phyloP scores from a whole-genome alignment of 139 green algal genomes.

The Micractinium conductrix region DNA sequence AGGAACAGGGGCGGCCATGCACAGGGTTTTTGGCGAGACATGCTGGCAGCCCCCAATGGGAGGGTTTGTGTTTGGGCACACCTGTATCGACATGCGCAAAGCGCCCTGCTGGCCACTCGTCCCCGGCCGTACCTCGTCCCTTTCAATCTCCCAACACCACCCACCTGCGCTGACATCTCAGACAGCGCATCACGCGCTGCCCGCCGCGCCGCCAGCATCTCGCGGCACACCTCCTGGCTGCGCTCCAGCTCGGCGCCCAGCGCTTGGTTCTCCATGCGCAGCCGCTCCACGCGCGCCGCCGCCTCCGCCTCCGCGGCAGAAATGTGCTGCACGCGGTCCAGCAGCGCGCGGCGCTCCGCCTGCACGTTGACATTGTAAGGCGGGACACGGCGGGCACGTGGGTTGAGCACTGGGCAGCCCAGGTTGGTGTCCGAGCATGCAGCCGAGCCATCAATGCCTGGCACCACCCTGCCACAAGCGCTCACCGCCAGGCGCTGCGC shows the following conservation, averaged over 20 bases:
- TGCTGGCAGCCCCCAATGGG: too few relatives aligned
- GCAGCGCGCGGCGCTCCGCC: conserved; percentile 15
- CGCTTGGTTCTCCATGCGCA: conserved; percentile 16
- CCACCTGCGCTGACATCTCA: conserved; percentile 18
- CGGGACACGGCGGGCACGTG: not conserved
- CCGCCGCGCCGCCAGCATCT: conserved; percentile 28
- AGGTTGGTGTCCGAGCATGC: not conserved
- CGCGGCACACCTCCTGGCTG: conserved; percentile 33
- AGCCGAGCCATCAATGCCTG: not conserved
- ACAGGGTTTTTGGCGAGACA: not conserved
- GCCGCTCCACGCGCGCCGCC: not conserved
- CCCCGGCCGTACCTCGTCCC: too few relatives aligned
- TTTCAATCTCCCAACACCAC: too few relatives aligned
- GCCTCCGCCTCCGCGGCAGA: not conserved
- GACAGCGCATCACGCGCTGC: conserved; percentile 29
- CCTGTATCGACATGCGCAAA: too few relatives aligned
- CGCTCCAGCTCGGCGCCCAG: conserved; percentile 21
- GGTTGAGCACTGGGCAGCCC: too few relatives aligned
- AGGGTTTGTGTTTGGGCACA: too few relatives aligned
- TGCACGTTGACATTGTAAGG: not conserved
- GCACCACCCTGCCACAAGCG: not conserved
- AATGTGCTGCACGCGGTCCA: conserved; percentile 18
- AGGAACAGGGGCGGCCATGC: too few relatives aligned
- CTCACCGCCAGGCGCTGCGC: conserved; percentile 12
- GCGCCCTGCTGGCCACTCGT: too few relatives aligned